Conservation (phyloP, 306 rosid species). For the Glycine latifolia region DNA sequence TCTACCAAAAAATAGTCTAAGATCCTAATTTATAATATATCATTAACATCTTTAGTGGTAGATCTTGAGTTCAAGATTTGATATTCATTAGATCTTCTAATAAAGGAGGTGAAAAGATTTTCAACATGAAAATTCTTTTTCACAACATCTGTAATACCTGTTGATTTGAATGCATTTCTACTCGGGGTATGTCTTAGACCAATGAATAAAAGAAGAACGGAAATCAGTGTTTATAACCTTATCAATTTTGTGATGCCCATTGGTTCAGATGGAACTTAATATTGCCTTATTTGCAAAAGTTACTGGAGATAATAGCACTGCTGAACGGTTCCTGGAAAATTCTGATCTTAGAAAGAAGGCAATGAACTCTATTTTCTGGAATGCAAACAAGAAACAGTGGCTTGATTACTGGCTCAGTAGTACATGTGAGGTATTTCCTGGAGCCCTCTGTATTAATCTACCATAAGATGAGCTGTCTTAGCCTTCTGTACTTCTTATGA, state of each 20-base stretch:
- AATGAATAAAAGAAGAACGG: conserved; percentile 29
- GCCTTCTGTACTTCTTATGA: conserved; percentile 36
- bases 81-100: too few species aligned
- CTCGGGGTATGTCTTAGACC: conserved; percentile 67
- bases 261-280: conserved; percentile 83
- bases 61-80: too few species aligned
- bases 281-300: conserved; percentile 78
- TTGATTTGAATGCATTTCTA: conserved; percentile 78
- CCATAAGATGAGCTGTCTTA: conserved; percentile 13
- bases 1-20: too few species aligned
- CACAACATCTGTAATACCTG: conserved; percentile 81
- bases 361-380: conserved; percentile 78
- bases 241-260: conserved; percentile 33
- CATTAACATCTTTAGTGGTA: too few species aligned
- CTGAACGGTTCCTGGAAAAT: conserved; percentile 58
- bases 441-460: conserved; percentile 11
- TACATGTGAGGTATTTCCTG: conserved; percentile 52
- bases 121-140: too few species aligned
- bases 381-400: conserved; percentile 76
- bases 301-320: conserved; percentile 59
- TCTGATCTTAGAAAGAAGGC: conserved; percentile 72
- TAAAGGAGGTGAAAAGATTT: too few species aligned
- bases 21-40: too few species aligned
- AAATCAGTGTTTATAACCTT: conserved; percentile 33
- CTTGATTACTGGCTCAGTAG: conserved; percentile 82